Percentiles rank a stretch among this genome's conserved stretches.
Evolutionary conservation across 1,139 yeast genomes (phyloP).

Genomic region (Hanseniaspora uvarum): DNA sequence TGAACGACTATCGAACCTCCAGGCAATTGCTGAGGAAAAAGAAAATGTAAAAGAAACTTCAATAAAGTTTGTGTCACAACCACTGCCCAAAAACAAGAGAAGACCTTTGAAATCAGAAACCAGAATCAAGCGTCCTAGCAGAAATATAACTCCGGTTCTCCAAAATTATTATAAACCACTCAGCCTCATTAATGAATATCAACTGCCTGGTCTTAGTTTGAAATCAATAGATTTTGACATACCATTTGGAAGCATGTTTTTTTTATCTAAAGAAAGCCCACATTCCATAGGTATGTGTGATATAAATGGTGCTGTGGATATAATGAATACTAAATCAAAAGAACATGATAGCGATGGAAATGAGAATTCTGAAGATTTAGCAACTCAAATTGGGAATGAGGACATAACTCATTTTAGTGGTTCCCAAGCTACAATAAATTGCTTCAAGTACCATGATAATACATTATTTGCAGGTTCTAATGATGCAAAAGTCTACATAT

Average conservation of each 20-base stretch:
- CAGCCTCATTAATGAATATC: slow-evolving; percentile 40
- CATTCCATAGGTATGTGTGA: not conserved
- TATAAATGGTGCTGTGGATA: slow-evolving; percentile 26
- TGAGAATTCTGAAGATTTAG: slow-evolving; percentile 46
- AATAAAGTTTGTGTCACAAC: slow-evolving; percentile 7
- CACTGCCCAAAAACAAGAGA: slow-evolving; percentile 4
- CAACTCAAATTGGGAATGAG: slow-evolving; percentile 32
- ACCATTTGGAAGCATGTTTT: slow-evolving; percentile 63
- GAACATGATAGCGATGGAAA: slow-evolving; percentile 79
- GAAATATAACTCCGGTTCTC: slow-evolving; percentile 49
- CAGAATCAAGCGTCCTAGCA: slow-evolving; percentile 18
- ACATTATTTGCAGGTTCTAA: slow-evolving; percentile 51
- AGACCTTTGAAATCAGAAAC: not conserved
- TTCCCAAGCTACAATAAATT: slow-evolving; percentile 46
- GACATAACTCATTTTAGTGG: slow-evolving; percentile 40
- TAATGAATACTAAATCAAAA: slow-evolving; percentile 42
- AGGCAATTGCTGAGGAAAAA: not conserved
- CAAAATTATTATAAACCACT: slow-evolving; percentile 56
- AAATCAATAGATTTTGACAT: slow-evolving; percentile 53
- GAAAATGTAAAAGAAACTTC: not conserved
- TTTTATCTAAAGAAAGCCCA: not conserved
- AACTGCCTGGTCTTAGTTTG: slow-evolving; percentile 44
- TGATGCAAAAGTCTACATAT: slow-evolving; percentile 51
- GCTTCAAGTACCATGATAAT: slow-evolving; percentile 46
- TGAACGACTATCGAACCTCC: slow-evolving; percentile 11